These are phyloP conservation scores for Eimeria maxima DNA, from an alignment of 169 alveolate genomes.

Conservation along the genomic window DNA sequence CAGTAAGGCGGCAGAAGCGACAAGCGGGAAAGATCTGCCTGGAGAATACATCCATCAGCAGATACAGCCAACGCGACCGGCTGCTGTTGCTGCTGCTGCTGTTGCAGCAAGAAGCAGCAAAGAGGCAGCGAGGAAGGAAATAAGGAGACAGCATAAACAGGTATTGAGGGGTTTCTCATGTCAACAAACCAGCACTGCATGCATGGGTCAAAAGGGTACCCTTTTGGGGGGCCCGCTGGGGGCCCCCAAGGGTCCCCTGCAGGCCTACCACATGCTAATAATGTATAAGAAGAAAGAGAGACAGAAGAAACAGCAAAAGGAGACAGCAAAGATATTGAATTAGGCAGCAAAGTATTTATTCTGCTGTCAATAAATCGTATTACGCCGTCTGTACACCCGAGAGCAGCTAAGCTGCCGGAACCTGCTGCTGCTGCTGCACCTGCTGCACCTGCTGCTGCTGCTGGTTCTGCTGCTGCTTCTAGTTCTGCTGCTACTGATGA, in stretches of 20 bases:
- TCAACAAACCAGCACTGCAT: conserved; percentile 20
- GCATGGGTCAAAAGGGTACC: background rate
- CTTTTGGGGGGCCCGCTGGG: background rate
- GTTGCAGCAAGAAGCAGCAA: conserved; percentile 2
- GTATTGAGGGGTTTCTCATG: background rate
- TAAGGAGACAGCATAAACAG: background rate
- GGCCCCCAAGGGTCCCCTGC: background rate
- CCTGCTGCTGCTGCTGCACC: conserved; percentile 44
- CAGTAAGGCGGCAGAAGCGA: conserved; percentile 61
- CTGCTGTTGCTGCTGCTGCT: background rate
- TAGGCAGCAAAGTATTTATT: background rate
- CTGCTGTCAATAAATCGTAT: background rate
- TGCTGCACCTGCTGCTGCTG: conserved; percentile 2
- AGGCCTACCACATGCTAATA: background rate
- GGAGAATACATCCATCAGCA: conserved; percentile 10
- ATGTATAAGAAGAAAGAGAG: background rate
- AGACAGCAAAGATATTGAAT: background rate
- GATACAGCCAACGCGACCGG: background rate
- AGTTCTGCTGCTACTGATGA: background rate
- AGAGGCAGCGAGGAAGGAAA: conserved; percentile 26
- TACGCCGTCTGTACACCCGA: conserved; percentile 41
- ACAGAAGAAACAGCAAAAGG: background rate
- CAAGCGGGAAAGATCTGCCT: conserved; percentile 14
- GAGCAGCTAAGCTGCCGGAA: background rate
- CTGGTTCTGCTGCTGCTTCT: background rate